phyloP scores from a whole-genome alignment of 169 alveolate genomes.

The Plasmodium vinckei region DNA sequence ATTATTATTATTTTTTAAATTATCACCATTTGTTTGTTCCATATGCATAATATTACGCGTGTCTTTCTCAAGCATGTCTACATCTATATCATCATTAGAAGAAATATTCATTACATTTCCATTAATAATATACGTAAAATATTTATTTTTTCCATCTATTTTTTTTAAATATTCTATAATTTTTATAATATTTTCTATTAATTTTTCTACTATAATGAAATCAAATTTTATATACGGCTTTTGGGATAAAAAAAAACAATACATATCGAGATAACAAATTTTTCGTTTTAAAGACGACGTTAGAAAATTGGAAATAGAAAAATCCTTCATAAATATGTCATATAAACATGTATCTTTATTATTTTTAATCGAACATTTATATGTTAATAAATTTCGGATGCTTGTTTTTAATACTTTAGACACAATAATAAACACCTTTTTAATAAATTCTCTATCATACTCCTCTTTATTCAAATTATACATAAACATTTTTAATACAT shows the following conservation, averaged over 20 bases:
- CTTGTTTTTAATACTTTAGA: conserved; percentile 50
- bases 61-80: neutral
- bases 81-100: conserved; percentile 4
- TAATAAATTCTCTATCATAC: conserved; percentile 36
- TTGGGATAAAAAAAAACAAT: conserved; percentile 50
- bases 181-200: conserved; percentile 17
- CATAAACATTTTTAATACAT: conserved; percentile 53
- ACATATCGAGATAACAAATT: conserved; percentile 42
- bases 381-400: conserved; percentile 31
- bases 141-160: conserved; percentile 20
- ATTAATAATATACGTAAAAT: conserved; percentile 12
- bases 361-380: conserved; percentile 10
- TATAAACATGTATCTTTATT: conserved; percentile 15
- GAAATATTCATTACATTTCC: conserved; percentile 2
- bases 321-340: conserved; percentile 27
- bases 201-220: conserved; percentile 1
- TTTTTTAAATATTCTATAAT: conserved; percentile 45
- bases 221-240: conserved; percentile 32
- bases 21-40: no score
- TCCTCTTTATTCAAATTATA: conserved; percentile 30
- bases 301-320: conserved; percentile 34
- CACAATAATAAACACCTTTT: conserved; percentile 47
- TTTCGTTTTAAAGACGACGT: conserved; percentile 33
- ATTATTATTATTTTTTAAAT: no score
- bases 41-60: neutral